Base-by-base conservation (phyloP, 164 flowering plant genomes). In the Dillenia suffruticosa region DNA sequence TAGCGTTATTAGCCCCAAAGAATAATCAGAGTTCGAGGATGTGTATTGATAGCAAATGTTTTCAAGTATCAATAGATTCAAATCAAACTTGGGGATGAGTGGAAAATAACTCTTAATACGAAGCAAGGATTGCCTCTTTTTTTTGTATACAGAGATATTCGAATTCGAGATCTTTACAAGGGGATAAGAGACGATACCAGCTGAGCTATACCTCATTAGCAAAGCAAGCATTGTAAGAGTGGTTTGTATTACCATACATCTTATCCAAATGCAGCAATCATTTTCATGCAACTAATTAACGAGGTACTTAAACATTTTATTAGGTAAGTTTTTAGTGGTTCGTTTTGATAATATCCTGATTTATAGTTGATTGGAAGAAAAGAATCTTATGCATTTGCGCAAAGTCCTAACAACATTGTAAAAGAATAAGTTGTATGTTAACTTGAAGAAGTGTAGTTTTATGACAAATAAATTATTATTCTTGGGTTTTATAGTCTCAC, bases 401-500 rank as follows among this genome's bases (percentile, higher is more conserved):
- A 2, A 10, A 12, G 15, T 58, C 15, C 15, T 58, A 16, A 46
- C 43, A 3, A 43, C 12, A 13, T 3, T 58, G 43, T 1, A 16
- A n/a, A 15, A 58, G 13, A 46, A 46, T 12, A 15, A 22, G 3
- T 17, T 58, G 3, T 58, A 11, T 12, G 1, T 58, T 9, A 58
- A 58, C 10, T 12, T 48, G 0, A 46, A 46, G 6, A 58, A 58
- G 43, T 47, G 52, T 4, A 22, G 44, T 9, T 58, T 47, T 22
- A n/a, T 58, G 26, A 10, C 49, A 15, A 46, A 26, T 26, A 45
- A 15, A 3, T 9, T 62, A 9, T 51, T 51, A 26, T 62, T 62
- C 17, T 52, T 45, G 50, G 64, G 65, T 44, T 63, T 32, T 13
- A 49, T 63, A 3, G 49, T 54, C 1, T 54, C 1, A 26, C 24